Conservation (phyloP, 1,284 basidiomycete genomes). For the Puccinia hordei region DNA sequence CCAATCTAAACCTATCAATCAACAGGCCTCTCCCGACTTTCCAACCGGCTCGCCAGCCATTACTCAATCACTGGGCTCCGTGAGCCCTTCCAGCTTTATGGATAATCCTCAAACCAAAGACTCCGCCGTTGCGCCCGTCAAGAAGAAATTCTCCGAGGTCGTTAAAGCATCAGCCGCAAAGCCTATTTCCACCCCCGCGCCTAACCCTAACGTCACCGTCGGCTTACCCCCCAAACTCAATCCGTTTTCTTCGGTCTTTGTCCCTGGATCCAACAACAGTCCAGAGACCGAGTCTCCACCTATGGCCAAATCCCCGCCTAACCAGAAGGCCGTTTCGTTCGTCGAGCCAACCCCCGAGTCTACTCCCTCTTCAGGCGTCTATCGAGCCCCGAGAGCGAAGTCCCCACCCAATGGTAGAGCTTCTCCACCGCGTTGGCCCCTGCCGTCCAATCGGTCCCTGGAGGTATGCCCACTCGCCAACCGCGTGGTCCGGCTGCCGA, state of each 20-base stretch:
- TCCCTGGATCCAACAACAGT: conserved; percentile 15
- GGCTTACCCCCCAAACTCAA: conserved; percentile 24
- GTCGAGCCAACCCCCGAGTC: background rate
- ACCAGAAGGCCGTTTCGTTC: background rate
- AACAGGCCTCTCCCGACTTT: background rate
- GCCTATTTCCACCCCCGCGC: background rate
- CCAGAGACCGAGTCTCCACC: background rate
- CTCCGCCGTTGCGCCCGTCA: background rate
- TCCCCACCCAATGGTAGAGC: conserved; percentile 3
- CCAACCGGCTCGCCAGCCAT: background rate
- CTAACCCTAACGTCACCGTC: background rate
- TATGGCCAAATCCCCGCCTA: background rate
- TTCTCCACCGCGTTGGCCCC: background rate
- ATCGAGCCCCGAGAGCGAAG: conserved; percentile 34
- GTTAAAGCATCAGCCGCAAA: conserved; percentile 11
- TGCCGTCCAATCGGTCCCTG: conserved; percentile 12
- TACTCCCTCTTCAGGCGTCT: background rate
- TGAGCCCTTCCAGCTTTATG: background rate
- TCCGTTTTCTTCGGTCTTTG: conserved; percentile 43
- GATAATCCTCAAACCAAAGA: background rate
- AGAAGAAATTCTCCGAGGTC: conserved; percentile 48
- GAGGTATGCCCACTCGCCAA: conserved; percentile 43
- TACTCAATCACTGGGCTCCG: conserved; percentile 4
- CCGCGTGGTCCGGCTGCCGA: conserved; percentile 47
- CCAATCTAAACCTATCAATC: background rate